Evolutionary conservation across 345 rosid species (phyloP), one percentile per base, ranked within the genome.

Genomic region (Camelina hispida): DNA sequence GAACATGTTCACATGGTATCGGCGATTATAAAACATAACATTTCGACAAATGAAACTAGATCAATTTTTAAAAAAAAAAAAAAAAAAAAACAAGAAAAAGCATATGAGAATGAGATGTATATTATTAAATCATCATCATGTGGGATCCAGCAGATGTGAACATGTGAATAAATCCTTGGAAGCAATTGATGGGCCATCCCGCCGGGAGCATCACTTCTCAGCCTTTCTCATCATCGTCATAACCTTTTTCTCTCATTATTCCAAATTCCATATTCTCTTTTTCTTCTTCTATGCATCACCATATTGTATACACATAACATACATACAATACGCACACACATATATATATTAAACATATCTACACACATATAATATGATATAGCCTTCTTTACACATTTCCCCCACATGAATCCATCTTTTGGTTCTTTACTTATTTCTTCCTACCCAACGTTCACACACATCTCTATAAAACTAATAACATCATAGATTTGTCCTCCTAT

Each of bases 161-260:
- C 81, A 78, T 59, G 81, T 72, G 78, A 78, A 78, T 60, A 78
- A 78, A 78, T 78, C 70, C 81, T 78, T 78, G 46, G 81, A 66
- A 72, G 81, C 70, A 12, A 43, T 60, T 18, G 74, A 78, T 78
- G 77, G 81, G 77, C 77, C 81, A 78, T 58, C 73, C 81, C 47
- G 30, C 47, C 7, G 6, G 16, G 57, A 72, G 81, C 34, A 78
- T 78, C 73, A 78, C 81, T 78, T 78, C 69, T 72, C 69, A 65
- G 35, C 68, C 77, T 78, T 77, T 77, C 81, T 77, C 81, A 64
- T 77, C 77, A 78, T 72, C 69, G 64, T 78, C 81, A 72, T 78
- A 51, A 72, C 77, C 52, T 78, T 78, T 78, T 67, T 12, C 65
- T 72, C 59, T 72, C 51, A 37, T 71, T 72, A 66, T 59, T 78